A percentile compares a stretch with the other conserved stretches of the same genome.
phyloP scores from a whole-genome alignment of 306 rosid species.

The Lotus japonicus region DNA sequence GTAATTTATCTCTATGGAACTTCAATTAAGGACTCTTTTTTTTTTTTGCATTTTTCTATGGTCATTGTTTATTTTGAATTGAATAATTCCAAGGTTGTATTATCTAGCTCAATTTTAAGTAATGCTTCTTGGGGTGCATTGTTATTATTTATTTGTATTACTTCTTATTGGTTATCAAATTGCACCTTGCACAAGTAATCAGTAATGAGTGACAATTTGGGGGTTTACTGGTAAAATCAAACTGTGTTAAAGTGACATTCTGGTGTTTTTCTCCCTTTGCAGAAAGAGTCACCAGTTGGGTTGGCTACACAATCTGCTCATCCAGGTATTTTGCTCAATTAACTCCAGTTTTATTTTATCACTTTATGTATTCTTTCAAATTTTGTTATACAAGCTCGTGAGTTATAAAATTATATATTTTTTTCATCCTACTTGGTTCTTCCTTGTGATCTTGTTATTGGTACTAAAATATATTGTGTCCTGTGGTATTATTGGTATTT shows the following conservation, averaged over 20 bases:
- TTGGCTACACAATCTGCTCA: conserved; percentile 75
- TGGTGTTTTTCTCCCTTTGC: conserved; percentile 21
- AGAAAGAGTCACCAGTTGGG: conserved; percentile 84
- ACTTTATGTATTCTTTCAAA: not conserved
- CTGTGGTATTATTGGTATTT: too few relatives aligned
- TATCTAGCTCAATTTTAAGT: not conserved
- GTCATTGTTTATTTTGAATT: not conserved
- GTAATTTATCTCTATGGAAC: not conserved
- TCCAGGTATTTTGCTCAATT: conserved; percentile 49
- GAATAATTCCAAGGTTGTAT: not conserved
- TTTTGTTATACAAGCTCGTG: not conserved
- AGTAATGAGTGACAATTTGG: not conserved
- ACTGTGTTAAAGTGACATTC: not conserved
- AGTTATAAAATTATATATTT: not conserved
- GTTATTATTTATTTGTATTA: not conserved
- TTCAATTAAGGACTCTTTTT: not conserved
- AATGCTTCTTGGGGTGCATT: not conserved
- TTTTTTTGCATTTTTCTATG: not conserved
- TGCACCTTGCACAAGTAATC: not conserved
- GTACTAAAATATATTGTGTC: too few relatives aligned
- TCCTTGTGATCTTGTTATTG: not conserved
- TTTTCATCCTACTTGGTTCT: not conserved
- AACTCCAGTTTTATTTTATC: not conserved
- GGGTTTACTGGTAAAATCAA: not conserved
- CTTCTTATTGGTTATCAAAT: not conserved